These are phyloP conservation scores for Kodamaea lidongshanica DNA, from an alignment of 805 yeast species.

Conservation along the genomic window DNA sequence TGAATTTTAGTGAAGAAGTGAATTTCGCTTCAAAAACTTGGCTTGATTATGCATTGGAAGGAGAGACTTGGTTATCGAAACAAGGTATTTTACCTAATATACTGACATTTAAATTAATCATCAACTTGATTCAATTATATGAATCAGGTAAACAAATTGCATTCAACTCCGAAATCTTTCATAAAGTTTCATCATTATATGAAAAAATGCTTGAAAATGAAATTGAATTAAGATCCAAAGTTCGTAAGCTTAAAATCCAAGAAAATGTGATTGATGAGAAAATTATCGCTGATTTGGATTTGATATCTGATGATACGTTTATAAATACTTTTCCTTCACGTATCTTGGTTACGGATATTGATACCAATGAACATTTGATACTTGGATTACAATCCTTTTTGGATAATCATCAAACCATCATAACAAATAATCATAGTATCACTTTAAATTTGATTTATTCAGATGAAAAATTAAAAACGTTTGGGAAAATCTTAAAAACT, in stretches of 20 bases:
- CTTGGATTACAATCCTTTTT: constrained; percentile 28
- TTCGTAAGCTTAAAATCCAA: constrained; percentile 27
- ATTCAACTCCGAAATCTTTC: constrained; percentile 31
- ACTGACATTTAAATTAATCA: constrained; percentile 43
- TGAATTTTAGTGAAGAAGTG: constrained; percentile 49
- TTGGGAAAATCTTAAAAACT: constrained; percentile 30
- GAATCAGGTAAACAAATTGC: constrained; percentile 25
- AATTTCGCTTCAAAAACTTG: constrained; percentile 54
- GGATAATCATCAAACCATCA: constrained; percentile 12
- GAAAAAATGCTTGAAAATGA: constrained; percentile 36
- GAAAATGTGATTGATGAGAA: constrained; percentile 31
- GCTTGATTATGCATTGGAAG: constrained; percentile 45
- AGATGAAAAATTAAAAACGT: constrained; percentile 45
- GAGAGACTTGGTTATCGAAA: constrained; percentile 44
- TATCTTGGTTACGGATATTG: constrained; percentile 31
- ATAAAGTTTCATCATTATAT: constrained; percentile 28
- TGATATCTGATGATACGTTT: constrained; percentile 50
- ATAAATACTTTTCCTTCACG: constrained; percentile 50
- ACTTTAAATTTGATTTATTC: constrained; percentile 44
- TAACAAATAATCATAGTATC: constrained; percentile 15
- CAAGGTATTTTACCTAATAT: constrained; percentile 49
- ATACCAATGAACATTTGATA: constrained; percentile 25
- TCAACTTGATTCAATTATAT: constrained; percentile 40
- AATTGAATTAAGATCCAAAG: constrained; percentile 31
- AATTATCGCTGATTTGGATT: constrained; percentile 26